phyloP scores from a whole-genome alignment of 2,329 filamentous ascomycete species.

The Fusarium sp. region DNA sequence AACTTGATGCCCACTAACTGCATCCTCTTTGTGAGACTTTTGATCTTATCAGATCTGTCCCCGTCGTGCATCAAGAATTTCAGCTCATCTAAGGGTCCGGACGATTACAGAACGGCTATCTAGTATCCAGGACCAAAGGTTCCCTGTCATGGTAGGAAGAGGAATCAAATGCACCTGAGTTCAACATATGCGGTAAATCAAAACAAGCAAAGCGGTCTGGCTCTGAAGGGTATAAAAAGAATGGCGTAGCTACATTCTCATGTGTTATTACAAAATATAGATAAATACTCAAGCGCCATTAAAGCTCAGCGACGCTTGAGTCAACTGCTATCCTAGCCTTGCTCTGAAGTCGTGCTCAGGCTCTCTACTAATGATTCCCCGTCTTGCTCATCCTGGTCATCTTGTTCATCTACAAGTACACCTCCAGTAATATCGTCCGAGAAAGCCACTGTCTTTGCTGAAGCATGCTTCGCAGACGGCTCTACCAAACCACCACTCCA shows the following conservation, averaged over 20 bases:
- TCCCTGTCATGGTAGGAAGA: background rate
- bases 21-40: background rate
- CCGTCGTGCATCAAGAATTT: background rate
- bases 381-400: constrained; percentile 43
- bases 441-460: constrained; percentile 71
- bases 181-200: background rate
- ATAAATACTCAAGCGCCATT: background rate
- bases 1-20: background rate
- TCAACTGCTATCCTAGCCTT: background rate
- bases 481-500: constrained; percentile 92
- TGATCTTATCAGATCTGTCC: constrained; percentile 1
- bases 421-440: constrained; percentile 62
- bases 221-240: background rate
- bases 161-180: background rate
- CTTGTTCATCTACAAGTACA: constrained; percentile 46
- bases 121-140: no score
- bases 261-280: constrained; percentile 30
- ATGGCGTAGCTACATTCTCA: background rate
- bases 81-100: no score
- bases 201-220: background rate
- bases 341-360: constrained; percentile 40
- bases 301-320: background rate
- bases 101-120: background rate
- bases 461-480: constrained; percentile 56
- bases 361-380: constrained; percentile 38